phyloP scores from a whole-genome alignment of 352 stramenopile species.

The Hyaloperonospora brassicae region DNA sequence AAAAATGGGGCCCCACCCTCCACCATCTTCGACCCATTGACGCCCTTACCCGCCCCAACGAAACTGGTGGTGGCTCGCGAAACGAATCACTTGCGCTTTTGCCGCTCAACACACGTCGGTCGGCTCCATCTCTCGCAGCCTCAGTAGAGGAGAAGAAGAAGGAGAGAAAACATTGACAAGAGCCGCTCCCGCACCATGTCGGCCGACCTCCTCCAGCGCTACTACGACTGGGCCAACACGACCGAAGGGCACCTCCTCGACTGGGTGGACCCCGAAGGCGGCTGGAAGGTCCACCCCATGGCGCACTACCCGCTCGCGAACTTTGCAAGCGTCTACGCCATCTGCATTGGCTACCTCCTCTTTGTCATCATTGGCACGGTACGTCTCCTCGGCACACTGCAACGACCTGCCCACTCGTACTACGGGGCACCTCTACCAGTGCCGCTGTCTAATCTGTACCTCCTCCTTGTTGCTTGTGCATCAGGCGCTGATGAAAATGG shows the following conservation, averaged over 20 bases:
- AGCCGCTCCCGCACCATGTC: conserved; percentile 14
- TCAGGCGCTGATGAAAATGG: conserved; percentile 58
- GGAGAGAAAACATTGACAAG: too few species aligned
- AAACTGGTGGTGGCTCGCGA: not conserved
- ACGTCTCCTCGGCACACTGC: conserved; percentile 6
- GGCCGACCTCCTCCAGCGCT: conserved; percentile 37
- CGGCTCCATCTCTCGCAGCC: not conserved
- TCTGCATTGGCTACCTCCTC: conserved; percentile 50
- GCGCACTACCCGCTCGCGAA: conserved; percentile 36
- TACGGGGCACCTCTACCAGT: too few species aligned
- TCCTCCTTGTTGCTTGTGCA: not conserved
- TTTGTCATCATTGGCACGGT: conserved; percentile 66
- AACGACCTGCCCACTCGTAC: too few species aligned
- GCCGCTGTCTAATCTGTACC: too few species aligned
- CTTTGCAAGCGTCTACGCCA: conserved; percentile 49
- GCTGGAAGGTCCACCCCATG: conserved; percentile 40
- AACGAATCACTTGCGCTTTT: conserved; percentile 20
- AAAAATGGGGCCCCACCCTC: too few species aligned
- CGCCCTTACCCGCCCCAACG: not conserved
- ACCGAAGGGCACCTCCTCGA: conserved; percentile 38
- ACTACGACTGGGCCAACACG: conserved; percentile 52
- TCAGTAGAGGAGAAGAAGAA: not conserved
- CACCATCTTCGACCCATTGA: not conserved
- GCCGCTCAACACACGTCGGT: not conserved
- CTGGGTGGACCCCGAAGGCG: conserved; percentile 35